Conservation (phyloP, 495 filamentous ascomycete species). For the Neurospora sp. region DNA sequence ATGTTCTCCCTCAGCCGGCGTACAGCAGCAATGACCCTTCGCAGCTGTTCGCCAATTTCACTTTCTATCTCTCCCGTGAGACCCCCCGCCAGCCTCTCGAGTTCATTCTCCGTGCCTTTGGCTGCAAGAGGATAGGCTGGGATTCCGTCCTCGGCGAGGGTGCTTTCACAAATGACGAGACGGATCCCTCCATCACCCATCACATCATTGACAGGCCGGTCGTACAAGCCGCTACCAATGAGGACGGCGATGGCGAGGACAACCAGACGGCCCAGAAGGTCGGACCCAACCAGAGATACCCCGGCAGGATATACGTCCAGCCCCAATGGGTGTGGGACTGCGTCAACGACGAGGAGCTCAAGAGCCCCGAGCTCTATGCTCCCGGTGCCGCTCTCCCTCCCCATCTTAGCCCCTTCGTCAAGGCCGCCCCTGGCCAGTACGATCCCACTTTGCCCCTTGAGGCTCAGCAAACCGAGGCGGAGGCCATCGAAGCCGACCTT, state of each 20-base stretch:
- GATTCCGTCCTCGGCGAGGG: conserved; percentile 81
- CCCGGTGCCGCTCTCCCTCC: conserved; percentile 84
- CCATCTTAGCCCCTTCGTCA: conserved; percentile 94
- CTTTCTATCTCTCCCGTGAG: conserved; percentile 88
- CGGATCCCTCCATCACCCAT: conserved; percentile 81
- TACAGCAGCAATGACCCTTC: conserved; percentile 44
- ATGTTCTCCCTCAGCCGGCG: conserved; percentile 75
- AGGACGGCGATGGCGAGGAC: conserved; percentile 46
- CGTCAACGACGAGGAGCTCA: conserved; percentile 78
- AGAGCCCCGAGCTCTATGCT: conserved; percentile 78
- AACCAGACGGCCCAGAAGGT: conserved; percentile 45
- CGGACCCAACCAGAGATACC: conserved; percentile 55
- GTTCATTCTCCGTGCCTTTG: conserved; percentile 88
- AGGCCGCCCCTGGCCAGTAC: conserved; percentile 70
- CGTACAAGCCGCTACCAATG: conserved; percentile 48
- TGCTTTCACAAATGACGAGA: conserved; percentile 80
- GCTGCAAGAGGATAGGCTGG: conserved; percentile 95
- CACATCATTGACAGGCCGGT: conserved; percentile 87
- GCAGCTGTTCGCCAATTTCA: conserved; percentile 73
- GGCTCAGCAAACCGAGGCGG: conserved; percentile 74
- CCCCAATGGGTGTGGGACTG: conserved; percentile 99
- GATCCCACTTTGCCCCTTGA: conserved; percentile 75
- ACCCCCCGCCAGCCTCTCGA: conserved; percentile 84
- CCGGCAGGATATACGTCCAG: conserved; percentile 84
- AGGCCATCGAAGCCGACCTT: conserved; percentile 54